Evolutionary conservation across 2,329 filamentous ascomycete genomes (phyloP), one percentile per base, ranked within the genome.

Genomic region (Fusarium incarnatum): DNA sequence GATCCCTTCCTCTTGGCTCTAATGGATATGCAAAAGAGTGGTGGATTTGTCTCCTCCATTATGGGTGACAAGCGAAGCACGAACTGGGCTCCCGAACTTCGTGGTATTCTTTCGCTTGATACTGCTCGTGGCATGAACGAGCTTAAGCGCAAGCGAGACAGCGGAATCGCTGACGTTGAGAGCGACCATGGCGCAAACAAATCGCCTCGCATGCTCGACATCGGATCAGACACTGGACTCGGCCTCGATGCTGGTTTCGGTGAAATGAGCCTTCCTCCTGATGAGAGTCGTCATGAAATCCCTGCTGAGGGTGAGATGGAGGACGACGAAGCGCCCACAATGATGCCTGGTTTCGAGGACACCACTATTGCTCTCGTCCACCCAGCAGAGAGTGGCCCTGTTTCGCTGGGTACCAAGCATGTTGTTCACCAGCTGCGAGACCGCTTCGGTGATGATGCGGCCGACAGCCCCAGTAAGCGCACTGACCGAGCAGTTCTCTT

Each of bases 341-440:
- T 82, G 27, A 79, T 84, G 65, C 87, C 92, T 16, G 88, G 88
- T 32, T 93, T 96, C 74, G 93, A 97, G 73, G 92, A 94, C 45
- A 95, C 93, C 0, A 91, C 89, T 3, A 88, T 88, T 25, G 91
- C 93, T 13, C 81, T 93, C 6, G 88, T 94, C 6, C 92, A 96
- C 76, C 93, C 94, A 13, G 89, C 90, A 30, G 94, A 98, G 70
- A 93, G 89, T 68, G 94, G 94, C 0, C 92, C 94, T 1, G 91
- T 98, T 11, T 97, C 94, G 0, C 82, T 97, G 20, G 94, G 94
- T 64, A 99, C 96, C 13, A 96, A 97, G 81, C 94, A 97, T 76
- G 96, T 96, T 34, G 97, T 99, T 22, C 95, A 99, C 80, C 88
- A 98, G 56, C 88, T 99, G 11, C 92, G 96, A 57, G 94, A 98